A percentile compares a stretch with the other conserved stretches of the same genome.
phyloP scores from a whole-genome alignment of 169 alveolate genomes.

The Cryptosporidium baileyi region DNA sequence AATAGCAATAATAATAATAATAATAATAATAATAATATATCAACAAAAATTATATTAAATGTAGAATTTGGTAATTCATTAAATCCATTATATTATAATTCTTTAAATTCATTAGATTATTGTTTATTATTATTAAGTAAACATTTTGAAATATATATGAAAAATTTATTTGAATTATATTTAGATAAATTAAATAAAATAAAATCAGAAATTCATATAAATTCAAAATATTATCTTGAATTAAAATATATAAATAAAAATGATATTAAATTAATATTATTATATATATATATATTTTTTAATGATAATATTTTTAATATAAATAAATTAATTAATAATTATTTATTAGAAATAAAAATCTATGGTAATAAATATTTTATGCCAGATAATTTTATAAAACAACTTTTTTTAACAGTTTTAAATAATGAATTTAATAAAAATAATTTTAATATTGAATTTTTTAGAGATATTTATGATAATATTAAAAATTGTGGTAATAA shows the following conservation, averaged over 20 bases:
- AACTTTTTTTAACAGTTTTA: slow-evolving; percentile 30
- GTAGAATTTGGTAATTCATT: slow-evolving; percentile 43
- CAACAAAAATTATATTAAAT: background rate
- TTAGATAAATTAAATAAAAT: background rate
- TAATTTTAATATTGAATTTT: background rate
- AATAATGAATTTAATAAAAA: background rate
- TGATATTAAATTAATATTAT: background rate
- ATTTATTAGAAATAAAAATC: background rate
- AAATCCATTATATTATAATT: slow-evolving; percentile 22
- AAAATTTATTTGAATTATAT: background rate
- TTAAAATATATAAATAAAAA: background rate
- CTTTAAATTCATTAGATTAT: background rate
- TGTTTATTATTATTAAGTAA: background rate
- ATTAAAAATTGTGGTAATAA: background rate
- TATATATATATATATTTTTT: slow-evolving; percentile 1
- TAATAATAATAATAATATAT: background rate
- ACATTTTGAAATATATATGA: slow-evolving; percentile 1
- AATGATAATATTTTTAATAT: background rate
- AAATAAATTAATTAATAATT: background rate
- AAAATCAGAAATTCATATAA: background rate
- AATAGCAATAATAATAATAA: background rate
- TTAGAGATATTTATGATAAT: slow-evolving; percentile 32
- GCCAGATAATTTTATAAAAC: slow-evolving; percentile 30
- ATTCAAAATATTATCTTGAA: background rate
- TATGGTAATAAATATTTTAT: slow-evolving; percentile 22